Evolutionary conservation across 352 stramenopile genomes (phyloP), one percentile per base, ranked within the genome.

Genomic region (Pythium volutum): DNA sequence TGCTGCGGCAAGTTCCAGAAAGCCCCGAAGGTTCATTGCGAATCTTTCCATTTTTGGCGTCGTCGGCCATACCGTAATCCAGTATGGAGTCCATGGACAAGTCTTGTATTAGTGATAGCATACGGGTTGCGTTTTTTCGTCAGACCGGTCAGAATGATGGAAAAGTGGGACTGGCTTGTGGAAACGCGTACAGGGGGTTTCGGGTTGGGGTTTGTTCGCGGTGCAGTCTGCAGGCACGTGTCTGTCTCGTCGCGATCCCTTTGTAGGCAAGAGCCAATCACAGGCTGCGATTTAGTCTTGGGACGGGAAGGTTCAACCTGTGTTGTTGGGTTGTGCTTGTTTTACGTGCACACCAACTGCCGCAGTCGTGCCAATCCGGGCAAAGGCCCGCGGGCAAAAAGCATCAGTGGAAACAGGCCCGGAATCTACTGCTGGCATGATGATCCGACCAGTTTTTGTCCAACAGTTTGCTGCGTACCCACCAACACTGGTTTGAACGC

Each of bases 401-500:
- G 52, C 31, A 59, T 48, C 60, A 22, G 49, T 23, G 42, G 36
- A 46, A 54, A 57, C 50, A 31, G 11, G 34, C 46, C 46, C 36
- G 42, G 54, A 63, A 55, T 68, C 61, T 67, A n/a, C 60, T 14
- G 51, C 15, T 36, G 25, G 20, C 36, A 26, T 14, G 22, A 52
- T 61, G 52, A 57, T 27, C 52, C 25, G 60, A 56, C 60, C 51
- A 56, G 60, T 67, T 55, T 61, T 62, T 67, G 60, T 62, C 52
- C 60, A 61, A 46, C 52, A 41, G 50, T 51, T 55, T 54, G 38
- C n/a, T 33, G 18, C 52, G 41, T 34, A 49, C 49, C 26, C 46
- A 56, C 39, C 56, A 51, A 57, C 26, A 56, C 51, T 31, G 39
- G 49, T 41, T 59, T 54, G 58, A 38, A 25, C 49, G 59, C 48